Base-by-base conservation (phyloP, 2,329 filamentous ascomycete species). In the Paracamarosporium sp. region DNA sequence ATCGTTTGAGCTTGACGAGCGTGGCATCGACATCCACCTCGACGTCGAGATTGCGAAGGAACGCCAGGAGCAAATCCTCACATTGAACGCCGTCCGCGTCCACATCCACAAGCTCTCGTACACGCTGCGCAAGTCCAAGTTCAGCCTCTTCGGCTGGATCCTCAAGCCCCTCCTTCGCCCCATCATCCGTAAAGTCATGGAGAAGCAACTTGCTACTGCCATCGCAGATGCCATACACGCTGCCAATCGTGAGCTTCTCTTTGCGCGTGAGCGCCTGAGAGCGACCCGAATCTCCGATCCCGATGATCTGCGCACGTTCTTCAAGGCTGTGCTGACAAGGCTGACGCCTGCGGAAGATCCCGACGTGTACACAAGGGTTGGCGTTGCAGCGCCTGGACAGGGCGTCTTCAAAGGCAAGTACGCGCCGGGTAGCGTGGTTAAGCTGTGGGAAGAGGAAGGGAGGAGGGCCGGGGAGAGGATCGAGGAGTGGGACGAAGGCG, bases 71-170 rank as follows among this genome's bases (percentile, higher is more conserved):
- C 87, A 93, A 68, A 90, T 98, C 11, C 83, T 98, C 8, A 88
- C 89, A 0, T 83, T 98, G 5, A 87, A 87, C 36, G 84, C 84
- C 11, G 93, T 97, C 8, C 83, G 88, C 1, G 93, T 97, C 1
- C 85, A 87, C 65, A 90, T 97, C 60, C 93, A 97, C 80, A 93
- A 94, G 71, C 86, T 98, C 13, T 86, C 90, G 71, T 97, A 96
- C 79, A 86, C 81, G 0, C 80, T 97, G 28, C 84, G 86, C 36
- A 86, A 89, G 73, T 92, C 88, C 75, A 92, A 88, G 71, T 90
- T 96, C 75, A 85, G 86, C 27, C 90, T 90, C 75, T 75, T 96
- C 0, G 87, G 89, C 13, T 97, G 92, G 91, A 74, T 97, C 4
- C 81, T 96, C 69, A 95, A 93, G 76, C 94, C 93, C 0, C 78